Conservation (phyloP, 2,329 filamentous ascomycete species). For the Lachnellula subtilissima region DNA sequence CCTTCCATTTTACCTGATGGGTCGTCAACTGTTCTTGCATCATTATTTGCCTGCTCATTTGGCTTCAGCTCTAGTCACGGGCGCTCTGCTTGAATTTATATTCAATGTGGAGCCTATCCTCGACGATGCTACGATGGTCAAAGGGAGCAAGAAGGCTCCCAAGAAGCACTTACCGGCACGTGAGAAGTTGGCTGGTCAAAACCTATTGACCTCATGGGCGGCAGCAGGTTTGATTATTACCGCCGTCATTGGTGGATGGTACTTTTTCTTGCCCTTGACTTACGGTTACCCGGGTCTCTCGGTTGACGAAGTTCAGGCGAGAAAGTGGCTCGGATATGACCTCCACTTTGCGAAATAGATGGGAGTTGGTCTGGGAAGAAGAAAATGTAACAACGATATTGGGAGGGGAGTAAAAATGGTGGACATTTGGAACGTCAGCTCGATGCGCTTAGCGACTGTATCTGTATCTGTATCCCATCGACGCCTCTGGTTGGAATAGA, state of each 20-base stretch:
- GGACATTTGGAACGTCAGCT: background rate
- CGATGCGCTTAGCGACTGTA: slow-evolving; percentile 20
- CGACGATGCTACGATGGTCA: slow-evolving; percentile 44
- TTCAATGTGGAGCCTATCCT: slow-evolving; percentile 80
- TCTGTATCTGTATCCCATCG: slow-evolving; percentile 8
- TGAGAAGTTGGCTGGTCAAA: slow-evolving; percentile 76
- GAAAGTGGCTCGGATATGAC: slow-evolving; percentile 97
- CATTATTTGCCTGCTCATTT: slow-evolving; percentile 96
- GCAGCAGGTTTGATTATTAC: slow-evolving; percentile 66
- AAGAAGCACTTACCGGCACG: slow-evolving; percentile 68
- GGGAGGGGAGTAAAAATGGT: slow-evolving; percentile 1
- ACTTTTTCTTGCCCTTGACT: slow-evolving; percentile 90
- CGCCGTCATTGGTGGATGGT: slow-evolving; percentile 71
- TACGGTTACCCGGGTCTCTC: slow-evolving; percentile 89
- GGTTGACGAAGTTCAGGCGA: slow-evolving; percentile 69
- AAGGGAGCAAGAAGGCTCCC: slow-evolving; percentile 45
- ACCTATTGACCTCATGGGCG: slow-evolving; percentile 72
- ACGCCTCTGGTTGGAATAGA: background rate
- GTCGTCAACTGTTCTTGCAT: slow-evolving; percentile 94
- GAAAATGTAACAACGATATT: slow-evolving; percentile 9
- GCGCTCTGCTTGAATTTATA: slow-evolving; percentile 89
- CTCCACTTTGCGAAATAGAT: slow-evolving; percentile 92
- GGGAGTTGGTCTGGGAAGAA: background rate
- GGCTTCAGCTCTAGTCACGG: slow-evolving; percentile 83
- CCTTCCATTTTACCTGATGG: slow-evolving; percentile 97